Percentiles rank a stretch among this genome's conserved stretches.
phyloP scores from a whole-genome alignment of 768 basidiomycete species.

The Mycena rebaudengoi region DNA sequence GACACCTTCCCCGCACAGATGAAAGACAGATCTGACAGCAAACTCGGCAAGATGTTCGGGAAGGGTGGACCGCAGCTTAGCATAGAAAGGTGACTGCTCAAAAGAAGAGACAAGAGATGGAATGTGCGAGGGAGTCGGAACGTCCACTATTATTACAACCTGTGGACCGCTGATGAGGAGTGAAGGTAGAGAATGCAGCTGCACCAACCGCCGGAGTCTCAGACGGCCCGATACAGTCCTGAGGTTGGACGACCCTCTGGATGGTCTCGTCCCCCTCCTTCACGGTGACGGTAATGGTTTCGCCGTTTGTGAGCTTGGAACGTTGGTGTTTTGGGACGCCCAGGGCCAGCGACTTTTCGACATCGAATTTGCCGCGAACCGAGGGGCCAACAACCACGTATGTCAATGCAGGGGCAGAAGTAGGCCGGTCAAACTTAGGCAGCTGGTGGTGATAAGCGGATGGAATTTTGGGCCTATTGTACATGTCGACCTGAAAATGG shows the following conservation, averaged over 20 bases:
- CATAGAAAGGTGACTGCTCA: slow-evolving; percentile 54
- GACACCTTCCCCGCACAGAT: slow-evolving; percentile 77
- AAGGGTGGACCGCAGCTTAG: slow-evolving; percentile 54
- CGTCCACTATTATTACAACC: slow-evolving; percentile 76
- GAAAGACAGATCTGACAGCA: slow-evolving; percentile 66
- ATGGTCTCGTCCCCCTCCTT: slow-evolving; percentile 20
- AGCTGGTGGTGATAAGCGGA: slow-evolving; percentile 30
- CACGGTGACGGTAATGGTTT: slow-evolving; percentile 18
- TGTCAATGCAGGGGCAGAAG: slow-evolving; percentile 36
- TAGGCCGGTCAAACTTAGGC: slow-evolving; percentile 17
- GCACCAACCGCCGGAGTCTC: slow-evolving; percentile 56
- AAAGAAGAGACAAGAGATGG: slow-evolving; percentile 59
- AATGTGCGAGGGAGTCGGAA: slow-evolving; percentile 69
- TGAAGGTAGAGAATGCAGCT: neutral
- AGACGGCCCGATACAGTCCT: slow-evolving; percentile 38
- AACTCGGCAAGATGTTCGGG: slow-evolving; percentile 41
- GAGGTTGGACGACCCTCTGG: slow-evolving; percentile 14
- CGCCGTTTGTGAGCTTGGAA: slow-evolving; percentile 21
- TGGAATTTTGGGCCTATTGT: slow-evolving; percentile 19
- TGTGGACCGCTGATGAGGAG: slow-evolving; percentile 32
- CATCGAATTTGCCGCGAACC: slow-evolving; percentile 41
- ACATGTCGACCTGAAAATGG: slow-evolving; percentile 18
- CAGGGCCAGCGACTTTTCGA: slow-evolving; percentile 23
- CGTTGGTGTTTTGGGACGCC: slow-evolving; percentile 25
- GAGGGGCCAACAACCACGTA: slow-evolving; percentile 47